Percentiles rank a stretch among this genome's conserved stretches.
Evolutionary conservation across 2,329 filamentous ascomycete species (phyloP).

Genomic region (Sporothrix brasiliensis): DNA sequence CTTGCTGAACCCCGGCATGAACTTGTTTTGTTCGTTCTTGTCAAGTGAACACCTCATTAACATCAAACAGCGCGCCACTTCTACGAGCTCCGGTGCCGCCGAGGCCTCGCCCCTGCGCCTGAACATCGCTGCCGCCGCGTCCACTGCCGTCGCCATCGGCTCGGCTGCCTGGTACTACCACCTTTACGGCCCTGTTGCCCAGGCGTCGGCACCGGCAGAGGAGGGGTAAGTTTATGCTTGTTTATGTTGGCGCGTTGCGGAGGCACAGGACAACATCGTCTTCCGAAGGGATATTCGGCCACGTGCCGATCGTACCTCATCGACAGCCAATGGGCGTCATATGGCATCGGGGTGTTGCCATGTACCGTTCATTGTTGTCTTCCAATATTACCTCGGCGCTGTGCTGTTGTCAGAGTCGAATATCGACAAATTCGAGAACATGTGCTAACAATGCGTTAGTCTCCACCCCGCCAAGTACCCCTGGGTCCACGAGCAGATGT

Average conservation of each 20-base stretch:
- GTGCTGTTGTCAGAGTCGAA: neutral
- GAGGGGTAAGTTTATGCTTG: conserved; percentile 78
- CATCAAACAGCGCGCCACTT: conserved; percentile 61
- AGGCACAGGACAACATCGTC: neutral
- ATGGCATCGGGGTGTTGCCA: neutral
- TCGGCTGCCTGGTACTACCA: conserved; percentile 97
- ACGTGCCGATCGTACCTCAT: conserved; percentile 2
- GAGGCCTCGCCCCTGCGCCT: conserved; percentile 74
- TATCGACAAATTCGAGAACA: neutral
- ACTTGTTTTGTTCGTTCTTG: neutral
- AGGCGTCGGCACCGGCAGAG: conserved; percentile 90
- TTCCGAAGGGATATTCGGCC: neutral
- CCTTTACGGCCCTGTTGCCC: conserved; percentile 84
- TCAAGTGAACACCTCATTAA: neutral
- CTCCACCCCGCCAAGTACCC: conserved; percentile 90
- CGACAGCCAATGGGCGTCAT: neutral
- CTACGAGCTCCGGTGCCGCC: conserved; percentile 71
- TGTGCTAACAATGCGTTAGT: conserved; percentile 52
- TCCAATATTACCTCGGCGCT: neutral
- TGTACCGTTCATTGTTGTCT: conserved; percentile 40
- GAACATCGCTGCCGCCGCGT: conserved; percentile 83
- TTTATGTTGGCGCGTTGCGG: neutral
- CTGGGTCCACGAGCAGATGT: conserved; percentile 90
- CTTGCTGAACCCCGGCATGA: neutral
- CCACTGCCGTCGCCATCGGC: conserved; percentile 82